Base-by-base conservation (phyloP, 2,329 filamentous ascomycete genomes). In the Cladophialophora exuberans region DNA sequence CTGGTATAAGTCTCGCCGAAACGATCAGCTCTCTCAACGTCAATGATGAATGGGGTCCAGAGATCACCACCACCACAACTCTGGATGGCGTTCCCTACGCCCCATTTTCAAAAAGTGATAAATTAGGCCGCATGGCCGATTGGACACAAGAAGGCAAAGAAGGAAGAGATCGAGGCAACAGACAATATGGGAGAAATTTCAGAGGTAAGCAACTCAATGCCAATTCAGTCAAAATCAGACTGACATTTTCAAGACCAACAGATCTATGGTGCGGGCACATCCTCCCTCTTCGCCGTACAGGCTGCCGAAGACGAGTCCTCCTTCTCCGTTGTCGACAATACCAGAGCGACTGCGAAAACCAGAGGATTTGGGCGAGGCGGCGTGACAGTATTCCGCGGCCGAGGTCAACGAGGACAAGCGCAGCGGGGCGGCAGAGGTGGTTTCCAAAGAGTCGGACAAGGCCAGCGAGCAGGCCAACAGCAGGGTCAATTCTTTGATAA, bases 111-210 rank as follows among this genome's bases (percentile, higher is more conserved):
- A 99, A 99, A 78, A 91, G 90, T 72, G 94, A 99, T 80, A 97
- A 97, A 83, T 82, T 99, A 57, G 94, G 94, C 70, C 92, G 94
- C 73, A 97, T 99, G 92, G 94, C 94, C 59, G 94, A 99, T 80
- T 99, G 94, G 94, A 96, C 92, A 15, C 71, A 85, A 43, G 94
- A 97, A 71, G 86, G 89, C 73, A 97, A 97, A 77, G 83, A 85
- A 65, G 69, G 72, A 13, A 70, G 79, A 52, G 90, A 94, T 65
- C 80, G 91, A 68, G 88, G 88, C 64, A 89, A 90, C 60, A 86
- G 89, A 73, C 89, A 94, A 71, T 97, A 96, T 75, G 91, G 93
- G 75, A 83, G 93, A 66, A 94, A 92, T 75, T 97, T 88, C 76
- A 87, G 94, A 84, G 92, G 92, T 96, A 74, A 60, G 72, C 65